Conservation (phyloP, 2,329 filamentous ascomycete species). For the Myriosclerotinia scirpicola region DNA sequence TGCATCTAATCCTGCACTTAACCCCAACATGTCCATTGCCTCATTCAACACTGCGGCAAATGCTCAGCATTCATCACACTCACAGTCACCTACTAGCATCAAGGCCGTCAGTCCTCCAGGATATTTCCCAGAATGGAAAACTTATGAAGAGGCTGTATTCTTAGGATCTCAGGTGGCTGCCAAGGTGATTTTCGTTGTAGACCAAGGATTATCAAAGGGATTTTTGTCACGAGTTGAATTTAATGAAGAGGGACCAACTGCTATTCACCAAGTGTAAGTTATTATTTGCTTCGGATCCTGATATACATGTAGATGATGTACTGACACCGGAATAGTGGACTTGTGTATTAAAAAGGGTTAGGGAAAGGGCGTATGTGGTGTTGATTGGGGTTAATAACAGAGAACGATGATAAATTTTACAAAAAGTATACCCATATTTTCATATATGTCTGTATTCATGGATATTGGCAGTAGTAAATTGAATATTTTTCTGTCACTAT, state of each 20-base stretch:
- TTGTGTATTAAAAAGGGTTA: conserved; percentile 19
- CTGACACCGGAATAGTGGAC: conserved; percentile 16
- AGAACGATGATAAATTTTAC: conserved; percentile 15
- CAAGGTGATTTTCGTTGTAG: conserved; percentile 69
- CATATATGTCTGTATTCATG: conserved; percentile 1
- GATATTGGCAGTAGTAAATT: conserved; percentile 12
- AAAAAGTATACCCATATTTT: conserved; percentile 21
- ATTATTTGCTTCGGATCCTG: background rate
- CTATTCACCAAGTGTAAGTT: conserved; percentile 42
- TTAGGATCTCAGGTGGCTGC: conserved; percentile 71
- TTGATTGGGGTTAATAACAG: conserved; percentile 3
- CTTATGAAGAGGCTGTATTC: conserved; percentile 63
- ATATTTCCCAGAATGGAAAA: conserved; percentile 67
- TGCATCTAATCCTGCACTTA: conserved; percentile 45
- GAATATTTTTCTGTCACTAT: background rate
- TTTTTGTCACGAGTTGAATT: conserved; percentile 60
- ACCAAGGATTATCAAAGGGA: conserved; percentile 61
- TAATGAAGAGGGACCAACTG: conserved; percentile 41
- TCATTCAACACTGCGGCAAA: conserved; percentile 37
- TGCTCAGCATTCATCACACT: conserved; percentile 57
- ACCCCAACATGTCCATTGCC: conserved; percentile 44
- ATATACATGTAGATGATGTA: background rate
- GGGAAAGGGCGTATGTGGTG: conserved; percentile 9
- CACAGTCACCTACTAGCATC: conserved; percentile 68
- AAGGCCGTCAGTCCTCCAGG: conserved; percentile 65